Evolutionary conservation across 805 yeast genomes (phyloP), one percentile per base, ranked within the genome.

Genomic region (Cyberlindnera sargentensis): DNA sequence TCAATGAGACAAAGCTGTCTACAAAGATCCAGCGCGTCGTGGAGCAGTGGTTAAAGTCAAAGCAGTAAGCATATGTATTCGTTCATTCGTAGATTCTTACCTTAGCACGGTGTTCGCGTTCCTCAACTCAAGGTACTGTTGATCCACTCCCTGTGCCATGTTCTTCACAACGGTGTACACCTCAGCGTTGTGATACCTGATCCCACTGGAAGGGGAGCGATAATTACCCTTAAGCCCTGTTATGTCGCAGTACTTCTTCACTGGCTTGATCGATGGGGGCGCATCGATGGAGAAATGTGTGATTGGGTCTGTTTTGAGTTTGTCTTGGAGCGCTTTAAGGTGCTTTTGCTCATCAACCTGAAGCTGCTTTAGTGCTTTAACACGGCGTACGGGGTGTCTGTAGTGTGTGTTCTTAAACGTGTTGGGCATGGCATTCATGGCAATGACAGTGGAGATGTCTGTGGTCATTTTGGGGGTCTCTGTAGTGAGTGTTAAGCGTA

Each of bases 131-230:
- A 91, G 69, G 60, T 89, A 91, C 62, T 89, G 95, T 65, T 91
- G 98, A 63, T 91, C 97, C 28, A 84, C 84, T 25, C 96, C 96
- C 3, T 95, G 86, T 1, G 89, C 82, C 80, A 91, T 78, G 49
- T 78, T 78, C 60, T 79, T 78, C 31, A 87, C 83, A 31, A 83
- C 70, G 39, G 82, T 85, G 61, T 78, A 90, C 29, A 91, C 82
- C 62, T 91, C 97, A 41, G 79, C 79, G 60, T 91, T 83, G 62
- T 85, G 80, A 61, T 80, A 91, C 44, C 96, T 70, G 41, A 91
- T 66, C 35, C 84, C 83, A 55, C 78, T 84, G 26, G 81, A 72
- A 0, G 93, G 93, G 26, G 82, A 73, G 57, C 76, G 81, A 68
- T 91, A 91, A 29, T 66, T 73, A 0, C 89, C 91, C 39, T 78